phyloP scores from a whole-genome alignment of 2,329 filamentous ascomycete species.

The Aspergillus fructus region DNA sequence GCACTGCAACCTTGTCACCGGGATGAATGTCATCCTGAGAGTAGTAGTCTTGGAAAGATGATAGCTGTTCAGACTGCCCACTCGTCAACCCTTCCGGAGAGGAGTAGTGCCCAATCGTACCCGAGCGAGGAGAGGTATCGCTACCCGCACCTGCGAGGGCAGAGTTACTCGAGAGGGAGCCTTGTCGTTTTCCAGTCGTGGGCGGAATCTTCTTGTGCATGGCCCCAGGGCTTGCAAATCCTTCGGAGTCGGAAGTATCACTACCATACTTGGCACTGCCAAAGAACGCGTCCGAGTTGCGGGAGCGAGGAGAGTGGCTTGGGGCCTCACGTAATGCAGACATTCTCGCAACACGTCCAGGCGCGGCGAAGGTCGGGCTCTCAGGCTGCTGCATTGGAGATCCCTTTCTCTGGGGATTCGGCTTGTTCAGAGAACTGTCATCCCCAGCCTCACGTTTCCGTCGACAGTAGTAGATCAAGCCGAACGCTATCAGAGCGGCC shows the following conservation, averaged over 20 bases:
- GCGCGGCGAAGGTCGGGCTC: conserved; percentile 65
- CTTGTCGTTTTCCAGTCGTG: conserved; percentile 65
- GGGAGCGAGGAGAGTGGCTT: conserved; percentile 59
- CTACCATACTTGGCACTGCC: conserved; percentile 53
- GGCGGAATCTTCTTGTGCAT: conserved; percentile 52
- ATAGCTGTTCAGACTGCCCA: conserved; percentile 90
- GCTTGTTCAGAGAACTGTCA: conserved; percentile 84
- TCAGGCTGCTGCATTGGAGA: conserved; percentile 44
- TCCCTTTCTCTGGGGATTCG: conserved; percentile 62
- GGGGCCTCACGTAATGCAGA: conserved; percentile 81
- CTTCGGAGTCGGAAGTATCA: conserved; percentile 61
- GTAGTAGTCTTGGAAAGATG: conserved; percentile 98
- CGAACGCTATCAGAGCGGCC: conserved; percentile 60
- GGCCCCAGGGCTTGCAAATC: conserved; percentile 69
- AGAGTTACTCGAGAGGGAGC: conserved; percentile 86
- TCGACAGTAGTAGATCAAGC: conserved; percentile 57
- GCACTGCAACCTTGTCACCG: conserved; percentile 80
- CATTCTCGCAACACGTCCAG: conserved; percentile 92
- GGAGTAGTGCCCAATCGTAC: conserved; percentile 70
- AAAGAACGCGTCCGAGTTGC: conserved; percentile 49
- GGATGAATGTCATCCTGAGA: conserved; percentile 94
- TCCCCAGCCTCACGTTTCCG: conserved; percentile 61
- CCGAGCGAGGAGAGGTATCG: conserved; percentile 70
- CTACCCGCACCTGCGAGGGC: conserved; percentile 63
- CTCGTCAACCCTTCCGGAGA: conserved; percentile 81